A percentile compares a stretch with the other conserved stretches of the same genome.
phyloP scores from a whole-genome alignment of 108 stramenopile species.

The Tribonema minus region DNA sequence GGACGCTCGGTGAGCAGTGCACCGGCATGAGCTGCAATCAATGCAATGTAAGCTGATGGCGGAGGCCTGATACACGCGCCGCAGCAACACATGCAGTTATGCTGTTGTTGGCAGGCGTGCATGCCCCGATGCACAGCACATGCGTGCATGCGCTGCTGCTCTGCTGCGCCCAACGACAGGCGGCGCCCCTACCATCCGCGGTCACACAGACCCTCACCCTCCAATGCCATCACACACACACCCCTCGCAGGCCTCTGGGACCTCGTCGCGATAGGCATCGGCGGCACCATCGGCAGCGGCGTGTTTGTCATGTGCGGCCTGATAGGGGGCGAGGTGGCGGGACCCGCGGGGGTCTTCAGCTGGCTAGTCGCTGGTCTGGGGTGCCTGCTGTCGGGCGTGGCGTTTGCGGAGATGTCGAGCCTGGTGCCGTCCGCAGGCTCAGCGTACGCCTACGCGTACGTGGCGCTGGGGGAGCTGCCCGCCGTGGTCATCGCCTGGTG shows the following conservation, averaged over 20 bases:
- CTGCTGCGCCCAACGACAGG: too few species aligned
- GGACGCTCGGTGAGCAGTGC: constrained; percentile 24
- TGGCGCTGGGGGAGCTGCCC: constrained; percentile 73
- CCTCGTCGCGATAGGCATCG: constrained; percentile 70
- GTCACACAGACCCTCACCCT: too few species aligned
- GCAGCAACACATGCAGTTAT: too few species aligned
- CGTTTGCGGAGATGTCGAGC: constrained; percentile 78
- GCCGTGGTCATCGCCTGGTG: constrained; percentile 70
- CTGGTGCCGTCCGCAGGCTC: constrained; percentile 61
- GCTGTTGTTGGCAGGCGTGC: too few species aligned
- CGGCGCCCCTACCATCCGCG: too few species aligned
- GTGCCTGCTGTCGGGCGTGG: constrained; percentile 65
- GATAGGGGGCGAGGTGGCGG: constrained; percentile 75
- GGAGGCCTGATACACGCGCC: too few species aligned
- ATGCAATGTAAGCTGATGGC: too few species aligned
- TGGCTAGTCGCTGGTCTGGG: constrained; percentile 70
- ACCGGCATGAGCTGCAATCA: too few species aligned
- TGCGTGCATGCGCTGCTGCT: too few species aligned
- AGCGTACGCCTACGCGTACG: constrained; percentile 76
- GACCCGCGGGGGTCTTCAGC: constrained; percentile 69
- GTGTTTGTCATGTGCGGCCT: constrained; percentile 81
- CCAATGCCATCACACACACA: too few species aligned
- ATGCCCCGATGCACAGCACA: too few species aligned
- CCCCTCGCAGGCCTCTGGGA: too few species aligned
- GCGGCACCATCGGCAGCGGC: constrained; percentile 56